Conservation (phyloP, 495 filamentous ascomycete species). For the Penicillium desertorum region DNA sequence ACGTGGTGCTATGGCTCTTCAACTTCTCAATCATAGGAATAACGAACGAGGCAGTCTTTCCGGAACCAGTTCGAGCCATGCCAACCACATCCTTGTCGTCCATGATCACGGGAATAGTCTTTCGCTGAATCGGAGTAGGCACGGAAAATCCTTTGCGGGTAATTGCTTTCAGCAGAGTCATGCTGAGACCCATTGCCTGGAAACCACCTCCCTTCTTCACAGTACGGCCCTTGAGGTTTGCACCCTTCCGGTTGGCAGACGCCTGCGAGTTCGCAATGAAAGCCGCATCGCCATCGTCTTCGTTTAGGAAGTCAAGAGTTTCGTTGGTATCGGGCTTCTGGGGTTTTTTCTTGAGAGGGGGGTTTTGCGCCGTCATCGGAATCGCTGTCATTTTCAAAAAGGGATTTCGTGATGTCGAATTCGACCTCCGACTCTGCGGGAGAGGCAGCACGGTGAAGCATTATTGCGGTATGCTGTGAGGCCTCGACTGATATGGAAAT, state of each 20-base stretch:
- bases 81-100: conserved; percentile 91
- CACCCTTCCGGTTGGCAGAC: conserved; percentile 78
- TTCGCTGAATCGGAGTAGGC: conserved; percentile 95
- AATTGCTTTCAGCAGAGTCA: conserved; percentile 82
- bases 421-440: conserved; percentile 86
- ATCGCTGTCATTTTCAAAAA: conserved; percentile 64
- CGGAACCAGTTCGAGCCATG: conserved; percentile 95
- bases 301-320: conserved; percentile 49
- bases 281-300: conserved; percentile 71
- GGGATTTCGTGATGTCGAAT: conserved; percentile 78
- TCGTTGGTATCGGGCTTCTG: conserved; percentile 36
- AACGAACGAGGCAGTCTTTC: conserved; percentile 96
- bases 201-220: conserved; percentile 96
- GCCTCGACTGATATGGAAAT: conserved; percentile 18
- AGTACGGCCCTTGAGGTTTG: conserved; percentile 77
- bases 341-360: conserved; percentile 21
- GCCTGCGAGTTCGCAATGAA: conserved; percentile 87
- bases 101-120: conserved; percentile 88
- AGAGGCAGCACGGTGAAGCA: conserved; percentile 67
- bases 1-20: conserved; percentile 79
- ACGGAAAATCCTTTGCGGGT: conserved; percentile 90
- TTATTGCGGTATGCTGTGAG: conserved; percentile 25
- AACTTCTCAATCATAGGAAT: conserved; percentile 97
- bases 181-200: conserved; percentile 91
- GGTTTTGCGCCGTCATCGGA: conserved; percentile 43